These are phyloP conservation scores for Baudoinia panamericana DNA, from an alignment of 495 filamentous ascomycete species.

Conservation along the genomic window DNA sequence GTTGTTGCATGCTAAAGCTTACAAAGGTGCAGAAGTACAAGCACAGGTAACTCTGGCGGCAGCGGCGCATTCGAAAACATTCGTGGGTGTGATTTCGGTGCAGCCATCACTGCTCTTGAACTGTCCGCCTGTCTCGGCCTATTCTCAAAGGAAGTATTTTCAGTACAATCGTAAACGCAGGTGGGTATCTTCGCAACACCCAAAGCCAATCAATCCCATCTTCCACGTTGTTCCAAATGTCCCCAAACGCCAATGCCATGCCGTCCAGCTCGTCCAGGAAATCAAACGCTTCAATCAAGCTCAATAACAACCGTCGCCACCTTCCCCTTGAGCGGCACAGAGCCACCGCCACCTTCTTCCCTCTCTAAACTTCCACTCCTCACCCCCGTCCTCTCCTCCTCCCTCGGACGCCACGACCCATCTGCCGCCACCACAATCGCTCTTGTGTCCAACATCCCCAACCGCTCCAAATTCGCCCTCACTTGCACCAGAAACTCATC, in stretches of 20 bases:
- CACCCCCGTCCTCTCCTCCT: conserved; percentile 15
- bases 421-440: conserved; percentile 29
- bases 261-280: too few relatives aligned
- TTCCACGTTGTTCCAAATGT: too few relatives aligned
- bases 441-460: conserved; percentile 22
- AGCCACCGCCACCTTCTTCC: conserved; percentile 5
- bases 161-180: too few relatives aligned
- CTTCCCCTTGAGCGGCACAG: neutral
- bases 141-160: too few relatives aligned
- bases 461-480: conserved; percentile 24
- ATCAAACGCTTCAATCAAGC: conserved; percentile 18
- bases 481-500: conserved; percentile 60
- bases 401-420: conserved; percentile 29
- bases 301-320: conserved; percentile 14
- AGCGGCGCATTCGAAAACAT: too few relatives aligned
- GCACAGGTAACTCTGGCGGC: conserved; percentile 7
- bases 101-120: too few relatives aligned
- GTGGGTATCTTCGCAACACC: too few relatives aligned
- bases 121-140: too few relatives aligned
- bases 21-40: conserved; percentile 7
- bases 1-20: neutral
- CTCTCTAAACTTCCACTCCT: conserved; percentile 10
- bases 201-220: too few relatives aligned
- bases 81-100: too few relatives aligned
- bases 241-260: neutral